Conservation (phyloP, 768 basidiomycete species). For the Suillus spraguei region DNA sequence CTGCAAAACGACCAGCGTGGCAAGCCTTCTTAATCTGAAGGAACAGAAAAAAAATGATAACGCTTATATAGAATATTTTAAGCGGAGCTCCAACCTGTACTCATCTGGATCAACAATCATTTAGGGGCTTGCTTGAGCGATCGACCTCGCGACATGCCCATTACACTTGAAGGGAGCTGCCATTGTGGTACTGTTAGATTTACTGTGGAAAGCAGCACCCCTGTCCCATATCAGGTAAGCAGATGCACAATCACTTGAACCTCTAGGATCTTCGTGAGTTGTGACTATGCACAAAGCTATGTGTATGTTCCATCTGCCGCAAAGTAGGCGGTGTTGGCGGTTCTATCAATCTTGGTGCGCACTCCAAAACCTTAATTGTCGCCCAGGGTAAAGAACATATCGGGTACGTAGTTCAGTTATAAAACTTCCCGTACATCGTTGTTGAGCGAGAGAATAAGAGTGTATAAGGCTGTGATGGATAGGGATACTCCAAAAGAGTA, state of each 20-base stretch:
- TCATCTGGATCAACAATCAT: too few species aligned
- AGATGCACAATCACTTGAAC: background rate
- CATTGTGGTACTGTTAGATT: conserved; percentile 39
- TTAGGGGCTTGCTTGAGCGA: background rate
- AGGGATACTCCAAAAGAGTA: conserved; percentile 53
- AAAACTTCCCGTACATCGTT: background rate
- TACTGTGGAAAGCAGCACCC: conserved; percentile 47
- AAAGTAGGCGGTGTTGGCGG: conserved; percentile 70
- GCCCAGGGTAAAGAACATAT: conserved; percentile 54
- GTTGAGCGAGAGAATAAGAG: conserved; percentile 34
- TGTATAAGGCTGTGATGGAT: conserved; percentile 65
- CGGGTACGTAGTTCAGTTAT: conserved; percentile 38
- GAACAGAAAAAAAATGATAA: background rate
- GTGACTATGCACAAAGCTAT: conserved; percentile 41
- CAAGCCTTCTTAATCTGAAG: conserved; percentile 38
- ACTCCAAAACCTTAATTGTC: conserved; percentile 51
- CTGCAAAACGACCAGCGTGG: conserved; percentile 49
- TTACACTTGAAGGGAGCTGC: conserved; percentile 47
- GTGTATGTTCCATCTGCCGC: conserved; percentile 70
- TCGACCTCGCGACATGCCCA: conserved; percentile 44
- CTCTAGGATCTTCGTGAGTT: background rate
- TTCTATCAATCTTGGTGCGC: conserved; percentile 65
- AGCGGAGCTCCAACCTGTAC: conserved; percentile 9
- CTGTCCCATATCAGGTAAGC: conserved; percentile 63
- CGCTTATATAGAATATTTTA: conserved; percentile 8